phyloP scores from a whole-genome alignment of 2,329 filamentous ascomycete species.

The Monilinia aucupariae region DNA sequence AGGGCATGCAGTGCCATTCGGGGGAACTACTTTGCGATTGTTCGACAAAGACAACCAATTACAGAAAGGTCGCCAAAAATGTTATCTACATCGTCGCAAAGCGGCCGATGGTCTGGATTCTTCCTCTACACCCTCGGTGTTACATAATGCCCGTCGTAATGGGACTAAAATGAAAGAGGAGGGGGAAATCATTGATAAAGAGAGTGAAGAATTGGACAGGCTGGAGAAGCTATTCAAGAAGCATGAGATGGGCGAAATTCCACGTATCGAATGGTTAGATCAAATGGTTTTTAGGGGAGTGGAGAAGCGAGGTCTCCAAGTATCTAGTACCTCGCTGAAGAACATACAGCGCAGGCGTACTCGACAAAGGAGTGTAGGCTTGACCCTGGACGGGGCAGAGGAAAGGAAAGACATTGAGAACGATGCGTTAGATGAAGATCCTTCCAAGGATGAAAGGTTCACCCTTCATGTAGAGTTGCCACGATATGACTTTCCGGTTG shows the following conservation, averaged over 20 bases:
- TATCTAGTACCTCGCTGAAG: constrained; percentile 59
- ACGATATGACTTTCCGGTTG: constrained; percentile 89
- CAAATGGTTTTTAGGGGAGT: constrained; percentile 87
- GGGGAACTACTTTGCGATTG: constrained; percentile 84
- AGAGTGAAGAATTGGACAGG: constrained; percentile 79
- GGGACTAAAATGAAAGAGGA: constrained; percentile 43
- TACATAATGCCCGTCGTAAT: constrained; percentile 49
- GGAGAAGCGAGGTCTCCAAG: constrained; percentile 67
- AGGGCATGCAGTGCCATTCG: constrained; percentile 82
- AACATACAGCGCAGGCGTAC: constrained; percentile 47
- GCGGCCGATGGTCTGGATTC: constrained; percentile 79
- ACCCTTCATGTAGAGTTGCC: constrained; percentile 86
- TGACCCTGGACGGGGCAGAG: constrained; percentile 32
- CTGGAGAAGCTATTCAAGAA: constrained; percentile 91
- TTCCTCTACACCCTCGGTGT: constrained; percentile 69
- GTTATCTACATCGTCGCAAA: constrained; percentile 73
- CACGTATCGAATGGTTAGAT: constrained; percentile 90
- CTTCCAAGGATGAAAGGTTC: constrained; percentile 55
- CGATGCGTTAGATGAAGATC: constrained; percentile 34
- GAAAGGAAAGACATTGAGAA: constrained; percentile 38
- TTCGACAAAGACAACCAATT: constrained; percentile 90
- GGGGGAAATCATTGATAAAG: constrained; percentile 54
- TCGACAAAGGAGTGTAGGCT: constrained; percentile 31
- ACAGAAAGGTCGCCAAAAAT: constrained; percentile 89
- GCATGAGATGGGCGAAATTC: constrained; percentile 95